Base-by-base conservation (phyloP, 1,284 basidiomycete genomes). In the Inonotus obliquus region DNA sequence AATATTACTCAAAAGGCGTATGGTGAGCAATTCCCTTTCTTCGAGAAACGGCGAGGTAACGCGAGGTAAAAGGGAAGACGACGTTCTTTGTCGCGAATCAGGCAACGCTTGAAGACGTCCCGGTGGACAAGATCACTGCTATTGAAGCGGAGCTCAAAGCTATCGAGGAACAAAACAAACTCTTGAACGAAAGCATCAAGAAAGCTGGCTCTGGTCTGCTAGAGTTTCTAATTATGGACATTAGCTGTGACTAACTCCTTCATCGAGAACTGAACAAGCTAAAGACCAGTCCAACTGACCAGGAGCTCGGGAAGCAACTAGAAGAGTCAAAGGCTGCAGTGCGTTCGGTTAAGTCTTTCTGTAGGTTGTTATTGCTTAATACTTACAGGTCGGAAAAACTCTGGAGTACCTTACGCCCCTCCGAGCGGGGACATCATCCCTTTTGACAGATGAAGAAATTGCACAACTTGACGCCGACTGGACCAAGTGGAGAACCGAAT, bases 41-140 rank as follows among this genome's bases (percentile, higher is more conserved):
- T 95, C 87, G 92, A 0, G 91, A 92, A 23, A 25, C 19, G 17
- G 23, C 17, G 27, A n/a, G n/a, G 7, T 49, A 23, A 49, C 1
- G 19, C 23, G 19, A 92, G 60, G 77, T 73, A 57, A 65, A 72
- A 89, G 92, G 91, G 13, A 96, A 95, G 72, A 90, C 86, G 14
- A 88, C 86, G 0, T 88, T 91, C 70, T 92, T 90, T 67, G 90
- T 92, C n/a, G 81, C 81, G 17, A 89, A 91, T 66, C 88, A 91
- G 70, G 78, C 79, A 6, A 84, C 81, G 51, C 76, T 89, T 37
- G 81, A 85, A 39, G 77, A 82, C 19, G 76, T 90, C 61, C 80
- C 84, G 1, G 70, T 79, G 1, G 81, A 84, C 53, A 80, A 85
- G 64, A 74, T 91, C 38, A 77, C 83, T 25, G 73, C 74, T 1